Evolutionary conservation across 805 yeast genomes (phyloP).

Genomic region (Yarrowia deformans): DNA sequence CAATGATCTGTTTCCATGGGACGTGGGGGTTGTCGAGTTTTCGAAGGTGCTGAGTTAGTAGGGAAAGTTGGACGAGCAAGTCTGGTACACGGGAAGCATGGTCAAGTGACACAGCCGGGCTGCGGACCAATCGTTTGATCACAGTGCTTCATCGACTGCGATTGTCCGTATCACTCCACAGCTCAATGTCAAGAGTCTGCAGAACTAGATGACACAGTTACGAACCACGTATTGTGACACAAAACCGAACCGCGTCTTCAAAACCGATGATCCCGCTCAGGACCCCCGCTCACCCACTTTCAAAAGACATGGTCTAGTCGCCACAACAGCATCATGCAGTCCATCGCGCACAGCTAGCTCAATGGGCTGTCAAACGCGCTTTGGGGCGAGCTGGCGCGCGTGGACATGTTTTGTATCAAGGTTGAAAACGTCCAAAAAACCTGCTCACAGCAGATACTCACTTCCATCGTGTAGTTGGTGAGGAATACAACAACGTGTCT

Average conservation of each 20-base stretch:
- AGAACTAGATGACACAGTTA: no score
- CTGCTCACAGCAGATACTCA: not conserved
- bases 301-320: no score
- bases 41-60: slow-evolving; percentile 13
- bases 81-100: no score
- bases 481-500: not conserved
- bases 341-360: not conserved
- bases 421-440: not conserved
- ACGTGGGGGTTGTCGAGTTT: slow-evolving; percentile 70
- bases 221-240: no score
- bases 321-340: not conserved
- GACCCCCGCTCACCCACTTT: no score
- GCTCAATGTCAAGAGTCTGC: no score
- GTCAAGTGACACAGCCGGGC: no score
- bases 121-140: no score
- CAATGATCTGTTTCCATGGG: slow-evolving; percentile 79
- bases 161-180: no score
- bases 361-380: slow-evolving; percentile 2
- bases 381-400: not conserved
- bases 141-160: no score
- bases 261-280: no score
- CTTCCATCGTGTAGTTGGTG: slow-evolving; percentile 32
- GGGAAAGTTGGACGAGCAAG: not conserved
- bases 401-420: slow-evolving; percentile 1
- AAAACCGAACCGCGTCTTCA: no score